Evolutionary conservation across 2,329 filamentous ascomycete species (phyloP), one percentile per base, ranked within the genome.

Genomic region (Biscogniauxia sp.): DNA sequence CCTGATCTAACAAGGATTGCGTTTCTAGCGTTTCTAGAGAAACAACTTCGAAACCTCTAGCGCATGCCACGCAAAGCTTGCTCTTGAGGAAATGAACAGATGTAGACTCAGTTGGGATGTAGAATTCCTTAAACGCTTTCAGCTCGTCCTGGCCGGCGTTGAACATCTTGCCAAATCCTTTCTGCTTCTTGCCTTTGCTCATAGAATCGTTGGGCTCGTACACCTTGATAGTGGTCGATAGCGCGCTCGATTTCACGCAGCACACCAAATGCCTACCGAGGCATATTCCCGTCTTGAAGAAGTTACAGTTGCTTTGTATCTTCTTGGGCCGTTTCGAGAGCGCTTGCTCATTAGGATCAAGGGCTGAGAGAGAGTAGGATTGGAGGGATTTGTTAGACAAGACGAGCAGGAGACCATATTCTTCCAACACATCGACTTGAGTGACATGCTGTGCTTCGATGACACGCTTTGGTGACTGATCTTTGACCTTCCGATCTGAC

Each of bases 161-260:
- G 78, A 99, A 94, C 88, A 99, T 96, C 79, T 96, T 97, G 67
- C 91, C 89, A 62, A 99, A 88, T 19, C 95, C 94, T 71, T 93
- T 95, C 74, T 97, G 96, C 80, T 96, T 97, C 81, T 95, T 96
- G 61, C 91, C 92, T 79, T 93, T 95, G 58, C 90, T 89, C 83
- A 96, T 90, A 64, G 92, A 90, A 73, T 98, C 95, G 78, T 96
- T 97, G 0, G 95, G 95, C 78, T 99, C 94, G 77, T 92, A 98
- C n/a, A 98, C 95, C 78, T 98, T 98, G 81, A 99, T 97, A 1
- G 94, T 98, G 15, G 92, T 96, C 56, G 92, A 97, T 32, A 98
- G 81, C 2, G 93, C 91, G 19, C 91, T 94, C 50, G 92, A 96
- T 80, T 97, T 98, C 71, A 98, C 95, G 68, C 92, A 96, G 78